Evolutionary conservation across 768 basidiomycete species (phyloP).

Genomic region (Boletellus ananas): DNA sequence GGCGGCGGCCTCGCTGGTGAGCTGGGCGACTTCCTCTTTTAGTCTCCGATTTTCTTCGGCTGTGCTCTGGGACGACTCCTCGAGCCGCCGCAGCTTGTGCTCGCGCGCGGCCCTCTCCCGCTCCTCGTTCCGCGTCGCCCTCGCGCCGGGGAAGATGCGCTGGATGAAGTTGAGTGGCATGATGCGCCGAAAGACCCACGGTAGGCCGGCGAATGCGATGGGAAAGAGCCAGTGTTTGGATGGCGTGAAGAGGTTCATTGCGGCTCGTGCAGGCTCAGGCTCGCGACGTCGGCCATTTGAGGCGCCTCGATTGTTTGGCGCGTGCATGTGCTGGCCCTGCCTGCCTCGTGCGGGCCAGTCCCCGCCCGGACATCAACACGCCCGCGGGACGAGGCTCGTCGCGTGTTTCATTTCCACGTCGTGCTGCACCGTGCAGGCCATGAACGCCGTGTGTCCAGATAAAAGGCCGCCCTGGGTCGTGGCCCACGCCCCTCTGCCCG

Average conservation of each 20-base stretch:
- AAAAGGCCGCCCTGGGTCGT: constrained; percentile 12
- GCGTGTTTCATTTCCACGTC: too few relatives aligned
- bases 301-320: constrained; percentile 20
- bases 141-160: not conserved
- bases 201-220: constrained; percentile 27
- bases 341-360: too few relatives aligned
- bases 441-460: constrained; percentile 5
- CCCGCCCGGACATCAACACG: too few relatives aligned
- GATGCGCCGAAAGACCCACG: constrained; percentile 20
- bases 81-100: constrained; percentile 15
- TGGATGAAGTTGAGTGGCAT: not conserved
- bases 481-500: not conserved
- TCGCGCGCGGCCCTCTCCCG: constrained; percentile 8
- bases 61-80: constrained; percentile 2
- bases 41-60: constrained; percentile 18
- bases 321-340: constrained; percentile 28
- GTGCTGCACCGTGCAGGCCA: not conserved
- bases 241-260: constrained; percentile 29
- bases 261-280: constrained; percentile 17
- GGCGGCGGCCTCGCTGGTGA: constrained; percentile 11
- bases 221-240: constrained; percentile 28
- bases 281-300: constrained; percentile 25
- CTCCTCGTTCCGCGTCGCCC: constrained; percentile 19
- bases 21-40: constrained; percentile 16
- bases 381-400: too few relatives aligned